Evolutionary conservation across 78 protist genomes (phyloP).

Genomic region (Chrysochromulina tobinii): DNA sequence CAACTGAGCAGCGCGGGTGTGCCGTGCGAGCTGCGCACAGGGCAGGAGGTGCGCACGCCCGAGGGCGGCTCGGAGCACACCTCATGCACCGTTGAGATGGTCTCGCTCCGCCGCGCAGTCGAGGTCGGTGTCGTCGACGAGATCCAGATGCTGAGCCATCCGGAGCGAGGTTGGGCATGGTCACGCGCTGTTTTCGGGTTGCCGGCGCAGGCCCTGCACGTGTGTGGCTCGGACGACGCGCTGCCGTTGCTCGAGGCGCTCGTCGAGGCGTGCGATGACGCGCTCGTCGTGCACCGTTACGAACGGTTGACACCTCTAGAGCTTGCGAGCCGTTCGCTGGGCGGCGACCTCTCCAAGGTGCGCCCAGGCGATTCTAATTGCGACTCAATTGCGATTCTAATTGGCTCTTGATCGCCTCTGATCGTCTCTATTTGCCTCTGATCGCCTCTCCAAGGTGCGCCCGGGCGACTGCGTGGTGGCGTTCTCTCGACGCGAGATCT

Average conservation of each 20-base stretch:
- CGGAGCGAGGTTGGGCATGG: conserved; percentile 34
- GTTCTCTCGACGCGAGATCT: conserved; percentile 13
- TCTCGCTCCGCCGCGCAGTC: neutral
- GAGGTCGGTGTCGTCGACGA: conserved; percentile 33
- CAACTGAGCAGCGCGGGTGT: conserved; percentile 4
- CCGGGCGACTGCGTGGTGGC: conserved; percentile 18
- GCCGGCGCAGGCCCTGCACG: neutral
- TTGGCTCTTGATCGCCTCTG: no score
- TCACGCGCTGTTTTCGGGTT: conserved; percentile 29
- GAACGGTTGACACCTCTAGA: neutral
- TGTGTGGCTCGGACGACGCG: neutral
- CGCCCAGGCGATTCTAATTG: neutral
- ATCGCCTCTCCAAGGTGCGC: neutral
- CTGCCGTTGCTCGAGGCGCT: neutral
- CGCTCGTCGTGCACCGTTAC: neutral
- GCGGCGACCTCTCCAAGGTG: neutral
- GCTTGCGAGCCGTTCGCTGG: neutral
- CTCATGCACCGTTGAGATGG: conserved; percentile 34
- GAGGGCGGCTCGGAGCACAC: conserved; percentile 21
- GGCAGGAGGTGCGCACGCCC: neutral
- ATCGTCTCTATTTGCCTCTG: no score
- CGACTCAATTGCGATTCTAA: no score
- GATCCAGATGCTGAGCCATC: neutral
- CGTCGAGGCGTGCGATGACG: neutral
- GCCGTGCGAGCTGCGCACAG: conserved; percentile 19